These are phyloP conservation scores for Ophiostoma triangulosporum DNA, from an alignment of 2,329 filamentous ascomycete genomes.

Conservation along the genomic window DNA sequence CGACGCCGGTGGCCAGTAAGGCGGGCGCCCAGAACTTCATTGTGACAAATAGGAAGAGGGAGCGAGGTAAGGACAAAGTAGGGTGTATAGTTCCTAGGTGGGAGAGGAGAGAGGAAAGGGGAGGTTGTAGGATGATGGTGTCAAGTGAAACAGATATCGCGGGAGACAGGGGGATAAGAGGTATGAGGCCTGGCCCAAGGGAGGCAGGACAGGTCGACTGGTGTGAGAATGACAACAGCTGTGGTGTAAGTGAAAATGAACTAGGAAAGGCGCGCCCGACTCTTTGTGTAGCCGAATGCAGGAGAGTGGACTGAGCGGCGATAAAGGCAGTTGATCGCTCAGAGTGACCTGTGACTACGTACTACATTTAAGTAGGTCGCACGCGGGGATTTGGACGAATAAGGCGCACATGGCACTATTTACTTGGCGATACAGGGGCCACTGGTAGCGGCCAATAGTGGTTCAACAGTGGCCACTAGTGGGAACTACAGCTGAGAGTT, in stretches of 20 bases:
- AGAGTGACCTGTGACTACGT: neutral
- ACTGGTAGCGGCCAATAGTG: neutral
- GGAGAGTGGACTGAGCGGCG: neutral
- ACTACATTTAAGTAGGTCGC: neutral
- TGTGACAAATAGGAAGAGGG: neutral
- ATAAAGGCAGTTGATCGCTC: too few species aligned
- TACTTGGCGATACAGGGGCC: constrained; percentile 4
- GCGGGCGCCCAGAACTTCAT: constrained; percentile 13
- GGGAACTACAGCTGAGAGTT: neutral
- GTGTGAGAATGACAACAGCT: neutral
- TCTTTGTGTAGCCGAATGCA: neutral
- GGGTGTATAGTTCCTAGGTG: neutral
- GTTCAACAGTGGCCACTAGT: neutral
- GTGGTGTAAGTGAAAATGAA: neutral
- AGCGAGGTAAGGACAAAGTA: too few species aligned
- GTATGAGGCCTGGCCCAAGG: neutral
- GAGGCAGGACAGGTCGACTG: neutral
- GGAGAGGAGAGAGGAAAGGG: neutral
- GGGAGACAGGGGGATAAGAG: neutral
- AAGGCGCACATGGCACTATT: constrained; percentile 4
- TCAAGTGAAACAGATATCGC: neutral
- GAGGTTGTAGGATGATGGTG: neutral
- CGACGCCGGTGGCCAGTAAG: constrained; percentile 8
- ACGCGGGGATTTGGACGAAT: constrained; percentile 1
- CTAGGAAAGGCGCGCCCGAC: neutral